phyloP scores from a whole-genome alignment of 1,139 yeast species.

The Kodamaea ohmeri region DNA sequence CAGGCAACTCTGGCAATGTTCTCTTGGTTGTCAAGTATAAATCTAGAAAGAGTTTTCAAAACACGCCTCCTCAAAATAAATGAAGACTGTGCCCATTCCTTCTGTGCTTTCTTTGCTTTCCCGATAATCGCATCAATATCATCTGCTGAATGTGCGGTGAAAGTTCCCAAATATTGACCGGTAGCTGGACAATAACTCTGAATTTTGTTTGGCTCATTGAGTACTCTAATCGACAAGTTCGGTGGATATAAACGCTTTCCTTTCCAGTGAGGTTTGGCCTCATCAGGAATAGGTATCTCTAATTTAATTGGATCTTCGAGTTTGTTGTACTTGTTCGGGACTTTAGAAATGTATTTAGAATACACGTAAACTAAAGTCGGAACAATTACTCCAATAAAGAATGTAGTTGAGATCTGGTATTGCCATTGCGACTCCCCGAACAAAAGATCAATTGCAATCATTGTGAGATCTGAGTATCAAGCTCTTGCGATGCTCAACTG shows the following conservation, averaged over 20 bases:
- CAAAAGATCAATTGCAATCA: conserved; percentile 47
- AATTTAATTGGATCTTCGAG: conserved; percentile 49
- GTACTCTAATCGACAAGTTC: conserved; percentile 45
- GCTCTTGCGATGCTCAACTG: background rate
- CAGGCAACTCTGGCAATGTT: conserved; percentile 89
- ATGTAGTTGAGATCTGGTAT: conserved; percentile 47
- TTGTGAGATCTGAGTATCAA: conserved; percentile 12
- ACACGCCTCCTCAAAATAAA: conserved; percentile 68
- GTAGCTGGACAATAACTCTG: conserved; percentile 96
- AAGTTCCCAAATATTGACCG: conserved; percentile 78
- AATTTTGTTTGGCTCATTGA: conserved; percentile 62
- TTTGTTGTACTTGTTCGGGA: conserved; percentile 44
- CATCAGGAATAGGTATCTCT: conserved; percentile 67
- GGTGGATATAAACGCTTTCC: conserved; percentile 72
- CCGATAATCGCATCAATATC: conserved; percentile 68
- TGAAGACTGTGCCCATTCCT: conserved; percentile 54
- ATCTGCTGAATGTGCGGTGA: conserved; percentile 55
- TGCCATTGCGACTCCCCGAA: conserved; percentile 47
- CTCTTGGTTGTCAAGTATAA: conserved; percentile 77
- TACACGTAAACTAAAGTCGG: conserved; percentile 40
- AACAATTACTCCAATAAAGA: conserved; percentile 40
- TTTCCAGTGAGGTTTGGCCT: conserved; percentile 90
- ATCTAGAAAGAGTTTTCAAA: conserved; percentile 67
- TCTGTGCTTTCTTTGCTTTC: conserved; percentile 58
- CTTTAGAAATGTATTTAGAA: conserved; percentile 36